Conservation (phyloP, 2,329 filamentous ascomycete species). For the Cladosporium colombiae region DNA sequence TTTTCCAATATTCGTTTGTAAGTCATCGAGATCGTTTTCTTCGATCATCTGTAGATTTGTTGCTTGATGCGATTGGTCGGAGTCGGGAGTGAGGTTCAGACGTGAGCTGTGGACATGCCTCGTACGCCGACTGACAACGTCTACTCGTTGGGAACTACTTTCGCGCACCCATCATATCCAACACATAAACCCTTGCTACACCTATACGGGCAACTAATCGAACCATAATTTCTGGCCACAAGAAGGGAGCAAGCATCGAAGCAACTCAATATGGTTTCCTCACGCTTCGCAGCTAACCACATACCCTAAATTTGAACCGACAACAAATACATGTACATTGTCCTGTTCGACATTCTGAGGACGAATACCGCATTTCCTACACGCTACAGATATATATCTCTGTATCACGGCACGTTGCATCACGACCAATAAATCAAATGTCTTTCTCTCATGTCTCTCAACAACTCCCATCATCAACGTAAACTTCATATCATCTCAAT, state of each 20-base stretch:
- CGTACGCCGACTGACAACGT: neutral
- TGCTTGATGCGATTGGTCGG: neutral
- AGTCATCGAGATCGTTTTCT: slow-evolving; percentile 6
- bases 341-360: neutral
- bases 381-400: too few species aligned
- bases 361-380: neutral
- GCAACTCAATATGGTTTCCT: neutral
- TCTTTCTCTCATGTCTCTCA: too few species aligned
- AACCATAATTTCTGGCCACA: neutral
- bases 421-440: too few species aligned
- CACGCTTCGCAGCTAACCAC: neutral
- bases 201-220: neutral
- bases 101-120: neutral
- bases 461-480: too few species aligned
- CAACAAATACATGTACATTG: neutral
- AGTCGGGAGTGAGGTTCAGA: neutral
- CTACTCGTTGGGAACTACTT: neutral
- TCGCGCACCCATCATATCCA: neutral
- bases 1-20: neutral
- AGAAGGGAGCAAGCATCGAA: neutral
- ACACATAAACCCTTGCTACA: too few species aligned
- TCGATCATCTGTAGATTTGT: slow-evolving; percentile 4
- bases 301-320: neutral
- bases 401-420: too few species aligned
- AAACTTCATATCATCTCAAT: too few species aligned